A percentile compares a stretch with the other conserved stretches of the same genome.
phyloP scores from a whole-genome alignment of 441 rosid genomes.

The Brassica hybrid region DNA sequence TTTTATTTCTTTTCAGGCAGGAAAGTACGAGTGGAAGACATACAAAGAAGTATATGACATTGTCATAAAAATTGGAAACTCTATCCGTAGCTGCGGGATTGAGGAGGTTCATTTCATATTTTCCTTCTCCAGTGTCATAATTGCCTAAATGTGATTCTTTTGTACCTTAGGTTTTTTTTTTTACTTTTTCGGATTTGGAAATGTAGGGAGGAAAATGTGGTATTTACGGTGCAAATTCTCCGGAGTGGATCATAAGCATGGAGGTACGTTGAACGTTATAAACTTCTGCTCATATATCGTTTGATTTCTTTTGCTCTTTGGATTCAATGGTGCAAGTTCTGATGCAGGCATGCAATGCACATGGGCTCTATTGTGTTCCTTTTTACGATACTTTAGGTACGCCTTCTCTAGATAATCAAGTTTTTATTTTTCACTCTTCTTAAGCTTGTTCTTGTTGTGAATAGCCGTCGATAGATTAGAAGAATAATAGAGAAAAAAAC shows the following conservation, averaged over 20 bases:
- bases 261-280: constrained; percentile 56
- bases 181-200: constrained; percentile 14
- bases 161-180: not conserved
- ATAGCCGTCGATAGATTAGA: too few relatives aligned
- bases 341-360: constrained; percentile 97
- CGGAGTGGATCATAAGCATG: constrained; percentile 98
- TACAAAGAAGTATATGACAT: constrained; percentile 78
- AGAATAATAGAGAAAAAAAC: too few relatives aligned
- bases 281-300: not conserved
- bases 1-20: constrained; percentile 57
- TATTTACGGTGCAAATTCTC: constrained; percentile 81
- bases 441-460: not conserved
- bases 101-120: constrained; percentile 50
- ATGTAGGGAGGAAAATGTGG: constrained; percentile 87
- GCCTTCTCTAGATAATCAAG: constrained; percentile 18
- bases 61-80: constrained; percentile 79
- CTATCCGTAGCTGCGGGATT: constrained; percentile 81
- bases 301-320: not conserved
- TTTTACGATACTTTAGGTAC: constrained; percentile 95
- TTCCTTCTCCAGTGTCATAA: not conserved
- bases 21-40: constrained; percentile 80
- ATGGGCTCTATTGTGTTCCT: constrained; percentile 93
- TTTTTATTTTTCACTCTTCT: constrained; percentile 7
- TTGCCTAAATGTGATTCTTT: constrained; percentile 4
- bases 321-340: constrained; percentile 11